Evolutionary conservation across 495 filamentous ascomycete genomes (phyloP), one percentile per base, ranked within the genome.

Genomic region (Penicillium nucicola): DNA sequence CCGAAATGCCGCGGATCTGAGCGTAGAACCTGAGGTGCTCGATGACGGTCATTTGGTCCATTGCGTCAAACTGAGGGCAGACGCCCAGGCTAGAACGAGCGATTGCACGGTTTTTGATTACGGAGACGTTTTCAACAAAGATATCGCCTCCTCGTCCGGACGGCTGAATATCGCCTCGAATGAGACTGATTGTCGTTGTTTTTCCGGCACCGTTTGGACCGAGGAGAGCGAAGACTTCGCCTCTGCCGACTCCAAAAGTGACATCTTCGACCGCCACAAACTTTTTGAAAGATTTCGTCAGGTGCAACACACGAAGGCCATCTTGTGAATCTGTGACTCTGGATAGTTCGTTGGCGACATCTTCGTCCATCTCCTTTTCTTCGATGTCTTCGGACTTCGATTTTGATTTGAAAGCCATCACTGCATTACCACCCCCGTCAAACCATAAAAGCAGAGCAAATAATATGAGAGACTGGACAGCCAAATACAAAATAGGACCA

Each of bases 201-300:
- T 96, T 96, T 40, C 90, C 90, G 1, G 90, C 90, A 19, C 89
- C 90, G 62, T 96, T 96, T 17, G 90, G 89, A 5, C 90, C 90
- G 5, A 96, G 79, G 1, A 95, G 78, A 2, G 89, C 89, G 65
- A 95, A 95, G 12, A 92, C 84, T 62, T 93, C 86, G 46, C 85
- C 84, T 40, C 80, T 82, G 30, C 81, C 77, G 22, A 95, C 82
- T 37, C 85, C 87, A 57, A 96, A 95, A 10, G 85, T 86, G 39
- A 95, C 76, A 57, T 95, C 84, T 42, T 92, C 81, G 12, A 96
- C 87, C 4, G 90, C 90, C 7, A 82, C 79, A 45, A 78, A 78
- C 35, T 58, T 61, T 12, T 84, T 82, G 48, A 92, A 95, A 8
- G 79, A 68, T 65, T 95, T 96, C 38, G 82, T 89, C 13, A 93